Conservation (phyloP, 2,329 filamentous ascomycete species). For the Paecilomyces niveus region DNA sequence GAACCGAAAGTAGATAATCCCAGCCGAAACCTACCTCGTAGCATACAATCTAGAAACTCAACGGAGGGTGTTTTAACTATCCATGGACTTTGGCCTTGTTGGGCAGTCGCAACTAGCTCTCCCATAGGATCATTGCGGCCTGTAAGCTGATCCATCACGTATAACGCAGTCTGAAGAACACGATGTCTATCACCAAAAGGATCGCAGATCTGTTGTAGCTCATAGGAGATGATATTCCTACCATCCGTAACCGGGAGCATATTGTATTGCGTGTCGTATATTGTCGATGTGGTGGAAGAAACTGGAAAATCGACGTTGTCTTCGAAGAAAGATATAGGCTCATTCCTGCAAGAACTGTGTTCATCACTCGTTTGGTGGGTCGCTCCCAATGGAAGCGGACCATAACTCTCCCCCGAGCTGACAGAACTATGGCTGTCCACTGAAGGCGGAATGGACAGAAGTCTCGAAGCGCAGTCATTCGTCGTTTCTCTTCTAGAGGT, state of each 20-base stretch:
- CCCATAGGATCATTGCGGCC: background rate
- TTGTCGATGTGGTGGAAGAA: background rate
- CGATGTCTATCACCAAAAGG: background rate
- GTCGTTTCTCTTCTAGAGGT: background rate
- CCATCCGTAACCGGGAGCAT: background rate
- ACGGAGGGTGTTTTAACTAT: background rate
- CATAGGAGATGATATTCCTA: background rate
- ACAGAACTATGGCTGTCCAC: background rate
- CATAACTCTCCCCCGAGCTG: background rate
- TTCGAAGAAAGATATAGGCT: background rate
- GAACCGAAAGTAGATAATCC: background rate
- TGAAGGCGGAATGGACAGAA: background rate
- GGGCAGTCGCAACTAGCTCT: background rate
- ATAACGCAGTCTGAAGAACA: background rate
- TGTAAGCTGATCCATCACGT: background rate
- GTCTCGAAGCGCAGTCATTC: background rate
- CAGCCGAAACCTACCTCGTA: background rate
- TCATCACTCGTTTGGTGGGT: background rate
- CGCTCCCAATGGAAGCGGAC: background rate
- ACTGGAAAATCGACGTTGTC: background rate
- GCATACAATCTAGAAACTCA: background rate
- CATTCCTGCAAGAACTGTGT: background rate
- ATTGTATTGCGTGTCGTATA: background rate
- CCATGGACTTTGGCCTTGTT: background rate
- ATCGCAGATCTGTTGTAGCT: background rate